A percentile compares a stretch with the other conserved stretches of the same genome.
These are phyloP conservation scores for Lathyrus tuberosus DNA, from an alignment of 306 rosid species.

Conservation along the genomic window DNA sequence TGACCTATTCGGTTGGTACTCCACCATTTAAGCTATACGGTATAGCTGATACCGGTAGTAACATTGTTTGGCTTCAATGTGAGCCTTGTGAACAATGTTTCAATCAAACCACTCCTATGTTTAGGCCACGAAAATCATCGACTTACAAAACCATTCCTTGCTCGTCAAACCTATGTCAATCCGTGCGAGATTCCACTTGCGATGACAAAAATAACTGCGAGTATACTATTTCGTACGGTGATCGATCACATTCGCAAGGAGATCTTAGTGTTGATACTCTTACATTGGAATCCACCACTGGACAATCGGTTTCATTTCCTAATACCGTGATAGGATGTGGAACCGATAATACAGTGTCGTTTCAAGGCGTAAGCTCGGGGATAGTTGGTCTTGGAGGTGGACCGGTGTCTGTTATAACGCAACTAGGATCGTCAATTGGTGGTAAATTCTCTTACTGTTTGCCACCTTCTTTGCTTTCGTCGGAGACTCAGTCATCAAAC, in stretches of 20 bases:
- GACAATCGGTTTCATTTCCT: slow-evolving; percentile 30
- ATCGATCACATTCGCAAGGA: slow-evolving; percentile 40
- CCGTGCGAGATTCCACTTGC: neutral
- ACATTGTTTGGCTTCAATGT: slow-evolving; percentile 67
- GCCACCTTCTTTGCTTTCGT: neutral
- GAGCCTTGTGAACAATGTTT: slow-evolving; percentile 50
- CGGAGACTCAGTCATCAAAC: rapidly evolving
- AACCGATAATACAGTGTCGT: neutral
- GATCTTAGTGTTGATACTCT: slow-evolving; percentile 46
- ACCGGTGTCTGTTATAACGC: slow-evolving; percentile 39
- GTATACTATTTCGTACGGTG: slow-evolving; percentile 43
- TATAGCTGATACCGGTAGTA: slow-evolving; percentile 65
- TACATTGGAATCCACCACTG: slow-evolving; percentile 46
- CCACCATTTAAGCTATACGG: slow-evolving; percentile 49
- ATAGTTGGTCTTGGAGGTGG: slow-evolving; percentile 63
- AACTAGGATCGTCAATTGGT: slow-evolving; percentile 26
- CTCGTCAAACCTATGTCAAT: neutral
- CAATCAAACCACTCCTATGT: slow-evolving; percentile 46
- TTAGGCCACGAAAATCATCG: slow-evolving; percentile 46
- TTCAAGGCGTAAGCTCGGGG: slow-evolving; percentile 34
- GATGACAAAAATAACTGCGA: neutral
- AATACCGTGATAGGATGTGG: slow-evolving; percentile 55
- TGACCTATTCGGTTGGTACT: slow-evolving; percentile 52
- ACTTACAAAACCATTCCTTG: slow-evolving; percentile 33
- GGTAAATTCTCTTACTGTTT: slow-evolving; percentile 67